These are phyloP conservation scores for Hypoxylon cercidicola DNA, from an alignment of 495 filamentous ascomycete species.

Conservation along the genomic window DNA sequence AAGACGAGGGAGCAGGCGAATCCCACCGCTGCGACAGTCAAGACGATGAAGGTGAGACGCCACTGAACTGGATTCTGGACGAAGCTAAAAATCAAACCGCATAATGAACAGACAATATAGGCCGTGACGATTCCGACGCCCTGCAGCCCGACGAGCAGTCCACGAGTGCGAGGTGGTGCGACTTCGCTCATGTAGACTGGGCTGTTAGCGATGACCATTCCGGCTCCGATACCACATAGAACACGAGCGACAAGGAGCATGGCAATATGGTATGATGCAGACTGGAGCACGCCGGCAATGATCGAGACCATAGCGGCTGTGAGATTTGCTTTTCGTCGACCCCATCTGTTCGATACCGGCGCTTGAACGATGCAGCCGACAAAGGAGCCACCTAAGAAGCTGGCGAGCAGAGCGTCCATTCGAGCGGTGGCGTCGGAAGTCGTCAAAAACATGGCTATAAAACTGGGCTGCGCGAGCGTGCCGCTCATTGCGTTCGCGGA, in stretches of 20 bases:
- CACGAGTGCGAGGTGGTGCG: conserved; percentile 41
- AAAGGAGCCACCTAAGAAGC: conserved; percentile 9
- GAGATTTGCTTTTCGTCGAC: neutral
- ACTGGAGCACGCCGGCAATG: conserved; percentile 31
- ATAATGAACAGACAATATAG: conserved; percentile 9
- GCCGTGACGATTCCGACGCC: conserved; percentile 17
- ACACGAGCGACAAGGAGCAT: conserved; percentile 39
- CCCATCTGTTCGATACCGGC: conserved; percentile 7
- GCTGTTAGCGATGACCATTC: conserved; percentile 43
- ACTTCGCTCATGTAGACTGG: conserved; percentile 48
- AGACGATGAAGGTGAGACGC: conserved; percentile 9
- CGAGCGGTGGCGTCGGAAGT: conserved; percentile 1
- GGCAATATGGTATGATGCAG: conserved; percentile 31
- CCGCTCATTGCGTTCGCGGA: conserved; percentile 14
- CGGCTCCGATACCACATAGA: conserved; percentile 39
- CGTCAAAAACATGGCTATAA: conserved; percentile 3
- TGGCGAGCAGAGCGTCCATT: conserved; percentile 9
- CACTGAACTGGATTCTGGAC: conserved; percentile 12
- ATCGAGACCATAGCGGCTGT: conserved; percentile 11
- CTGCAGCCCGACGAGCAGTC: conserved; percentile 35
- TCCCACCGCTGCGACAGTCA: conserved; percentile 2
- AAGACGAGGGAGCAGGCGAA: conserved; percentile 6
- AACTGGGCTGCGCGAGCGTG: conserved; percentile 8
- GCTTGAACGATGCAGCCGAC: conserved; percentile 9
- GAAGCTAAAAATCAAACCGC: conserved; percentile 9